A percentile compares a stretch with the other conserved stretches of the same genome.
Evolutionary conservation across 2,329 filamentous ascomycete species (phyloP).

Genomic region (Fusarium irregulare): DNA sequence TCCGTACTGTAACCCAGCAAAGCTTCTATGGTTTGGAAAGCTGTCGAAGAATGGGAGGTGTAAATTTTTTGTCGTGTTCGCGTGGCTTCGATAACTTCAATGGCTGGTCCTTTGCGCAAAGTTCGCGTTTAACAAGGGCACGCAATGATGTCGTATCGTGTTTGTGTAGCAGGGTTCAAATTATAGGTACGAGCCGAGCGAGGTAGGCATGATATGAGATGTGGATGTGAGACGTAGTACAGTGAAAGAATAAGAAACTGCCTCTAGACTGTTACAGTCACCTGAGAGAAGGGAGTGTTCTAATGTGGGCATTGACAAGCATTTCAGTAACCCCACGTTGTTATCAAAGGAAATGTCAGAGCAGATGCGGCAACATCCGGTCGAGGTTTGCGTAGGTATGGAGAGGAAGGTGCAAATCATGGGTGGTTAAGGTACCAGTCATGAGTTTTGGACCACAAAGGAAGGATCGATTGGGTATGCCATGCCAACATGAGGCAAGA

Average conservation of each 20-base stretch:
- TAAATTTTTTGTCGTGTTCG: background rate
- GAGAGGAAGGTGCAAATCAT: background rate
- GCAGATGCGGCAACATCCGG: constrained; percentile 25
- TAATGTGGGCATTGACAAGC: constrained; percentile 18
- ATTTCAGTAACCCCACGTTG: constrained; percentile 31
- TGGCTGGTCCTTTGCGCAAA: constrained; percentile 2
- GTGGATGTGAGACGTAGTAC: constrained; percentile 24
- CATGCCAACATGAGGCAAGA: constrained; percentile 27
- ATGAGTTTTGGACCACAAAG: background rate
- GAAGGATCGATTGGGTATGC: background rate
- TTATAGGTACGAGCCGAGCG: background rate
- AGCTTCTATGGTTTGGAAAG: background rate
- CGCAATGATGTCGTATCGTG: constrained; percentile 15
- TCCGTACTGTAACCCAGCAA: background rate
- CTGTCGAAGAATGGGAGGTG: background rate
- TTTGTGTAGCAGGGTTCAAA: constrained; percentile 1
- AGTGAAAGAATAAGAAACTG: constrained; percentile 23
- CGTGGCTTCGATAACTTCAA: constrained; percentile 1
- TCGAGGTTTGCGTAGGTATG: constrained; percentile 15
- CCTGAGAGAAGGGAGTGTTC: constrained; percentile 8
- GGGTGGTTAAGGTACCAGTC: background rate
- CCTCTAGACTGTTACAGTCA: constrained; percentile 10
- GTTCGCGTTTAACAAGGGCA: constrained; percentile 7
- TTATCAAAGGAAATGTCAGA: constrained; percentile 18
- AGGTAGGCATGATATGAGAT: constrained; percentile 8